Evolutionary conservation across 768 basidiomycete genomes (phyloP).

Genomic region (Scleroderma bovista): DNA sequence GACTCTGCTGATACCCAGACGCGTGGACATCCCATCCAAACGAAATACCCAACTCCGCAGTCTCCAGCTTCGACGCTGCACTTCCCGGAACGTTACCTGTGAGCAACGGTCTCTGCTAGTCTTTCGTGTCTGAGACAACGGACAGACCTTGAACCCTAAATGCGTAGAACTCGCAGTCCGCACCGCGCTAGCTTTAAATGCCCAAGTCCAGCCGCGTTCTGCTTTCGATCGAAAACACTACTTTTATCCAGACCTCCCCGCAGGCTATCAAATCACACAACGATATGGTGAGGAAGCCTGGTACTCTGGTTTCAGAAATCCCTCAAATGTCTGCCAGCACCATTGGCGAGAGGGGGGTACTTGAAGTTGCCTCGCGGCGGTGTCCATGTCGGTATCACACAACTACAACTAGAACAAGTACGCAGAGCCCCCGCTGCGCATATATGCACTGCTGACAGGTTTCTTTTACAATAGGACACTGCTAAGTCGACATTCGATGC

Average conservation of each 20-base stretch:
- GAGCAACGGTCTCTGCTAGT: slow-evolving; percentile 21
- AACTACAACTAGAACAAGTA: slow-evolving; percentile 95
- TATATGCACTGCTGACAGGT: neutral
- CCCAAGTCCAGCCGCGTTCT: slow-evolving; percentile 60
- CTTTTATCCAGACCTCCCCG: slow-evolving; percentile 91
- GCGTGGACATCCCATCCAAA: slow-evolving; percentile 38
- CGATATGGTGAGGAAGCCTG: slow-evolving; percentile 60
- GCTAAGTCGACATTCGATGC: slow-evolving; percentile 72
- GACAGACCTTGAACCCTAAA: slow-evolving; percentile 54
- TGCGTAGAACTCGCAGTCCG: slow-evolving; percentile 78
- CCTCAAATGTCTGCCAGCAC: slow-evolving; percentile 44
- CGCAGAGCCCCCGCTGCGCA: slow-evolving; percentile 8
- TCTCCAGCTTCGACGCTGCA: slow-evolving; percentile 79
- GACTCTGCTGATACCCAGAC: slow-evolving; percentile 24
- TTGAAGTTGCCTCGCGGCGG: slow-evolving; percentile 40
- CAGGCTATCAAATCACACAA: slow-evolving; percentile 97
- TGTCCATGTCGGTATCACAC: slow-evolving; percentile 72
- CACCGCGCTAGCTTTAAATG: slow-evolving; percentile 72
- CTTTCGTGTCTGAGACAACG: neutral
- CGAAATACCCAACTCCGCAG: slow-evolving; percentile 64
- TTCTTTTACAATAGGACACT: slow-evolving; percentile 67
- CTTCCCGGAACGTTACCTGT: slow-evolving; percentile 94
- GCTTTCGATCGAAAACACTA: slow-evolving; percentile 98
- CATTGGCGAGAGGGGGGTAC: slow-evolving; percentile 66
- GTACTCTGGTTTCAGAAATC: neutral